Evolutionary conservation across 805 yeast genomes (phyloP).

Genomic region (Suhomyces sp.): DNA sequence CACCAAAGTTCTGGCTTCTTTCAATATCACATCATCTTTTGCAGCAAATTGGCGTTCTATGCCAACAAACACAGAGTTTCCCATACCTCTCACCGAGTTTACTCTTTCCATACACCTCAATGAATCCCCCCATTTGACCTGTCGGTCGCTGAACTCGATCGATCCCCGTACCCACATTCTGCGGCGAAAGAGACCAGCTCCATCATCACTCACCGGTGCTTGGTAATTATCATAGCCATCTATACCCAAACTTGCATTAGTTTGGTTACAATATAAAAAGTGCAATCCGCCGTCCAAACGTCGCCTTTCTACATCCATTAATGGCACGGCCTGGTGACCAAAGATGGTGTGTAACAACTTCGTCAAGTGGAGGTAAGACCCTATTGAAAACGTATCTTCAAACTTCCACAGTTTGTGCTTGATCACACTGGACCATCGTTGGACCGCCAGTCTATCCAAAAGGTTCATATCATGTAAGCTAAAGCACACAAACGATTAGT

Average conservation of each 20-base stretch:
- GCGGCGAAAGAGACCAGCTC: conserved; percentile 35
- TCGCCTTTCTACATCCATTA: too few species aligned
- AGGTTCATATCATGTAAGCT: too few species aligned
- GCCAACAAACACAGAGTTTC: conserved; percentile 49
- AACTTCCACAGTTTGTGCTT: conserved; percentile 19
- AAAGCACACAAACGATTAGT: too few species aligned
- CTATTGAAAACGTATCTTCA: conserved; percentile 20
- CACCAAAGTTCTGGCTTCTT: conserved; percentile 59
- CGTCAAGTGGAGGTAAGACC: conserved; percentile 9
- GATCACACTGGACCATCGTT: conserved; percentile 20
- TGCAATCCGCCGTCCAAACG: conserved; percentile 51
- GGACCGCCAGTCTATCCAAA: not conserved
- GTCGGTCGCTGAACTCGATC: conserved; percentile 34
- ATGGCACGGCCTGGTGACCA: not conserved
- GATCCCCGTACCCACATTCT: conserved; percentile 83
- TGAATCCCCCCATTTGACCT: conserved; percentile 15
- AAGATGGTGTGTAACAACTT: conserved; percentile 12
- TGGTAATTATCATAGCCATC: conserved; percentile 87
- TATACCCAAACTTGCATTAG: conserved; percentile 44
- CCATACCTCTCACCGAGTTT: conserved; percentile 34
- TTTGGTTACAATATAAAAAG: conserved; percentile 65
- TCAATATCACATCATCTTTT: conserved; percentile 23
- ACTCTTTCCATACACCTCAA: conserved; percentile 55
- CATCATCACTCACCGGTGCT: conserved; percentile 51
- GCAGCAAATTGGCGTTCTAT: conserved; percentile 49